Conservation (phyloP, 164 flowering plant species). For the Amborella trichopoda region DNA sequence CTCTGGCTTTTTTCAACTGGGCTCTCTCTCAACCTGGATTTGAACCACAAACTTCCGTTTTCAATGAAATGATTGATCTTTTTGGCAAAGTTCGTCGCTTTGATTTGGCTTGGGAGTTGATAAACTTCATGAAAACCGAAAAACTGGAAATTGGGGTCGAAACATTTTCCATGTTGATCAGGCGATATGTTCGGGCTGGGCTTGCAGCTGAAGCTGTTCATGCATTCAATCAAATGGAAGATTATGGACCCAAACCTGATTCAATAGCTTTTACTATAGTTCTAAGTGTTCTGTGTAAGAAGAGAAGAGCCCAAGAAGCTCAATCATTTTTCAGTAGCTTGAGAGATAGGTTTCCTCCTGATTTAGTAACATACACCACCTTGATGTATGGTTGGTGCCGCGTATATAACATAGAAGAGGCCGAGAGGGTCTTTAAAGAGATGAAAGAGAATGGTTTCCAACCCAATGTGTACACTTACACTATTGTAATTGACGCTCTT, state of each 20-base stretch:
- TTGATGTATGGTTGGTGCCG: slow-evolving; percentile 89
- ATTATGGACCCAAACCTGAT: slow-evolving; percentile 65
- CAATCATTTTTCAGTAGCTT: slow-evolving; percentile 65
- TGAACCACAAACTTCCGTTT: slow-evolving; percentile 25
- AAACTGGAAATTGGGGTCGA: slow-evolving; percentile 30
- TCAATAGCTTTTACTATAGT: slow-evolving; percentile 42
- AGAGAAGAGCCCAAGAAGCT: slow-evolving; percentile 70
- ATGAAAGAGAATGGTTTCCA: slow-evolving; percentile 63
- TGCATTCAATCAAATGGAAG: slow-evolving; percentile 81
- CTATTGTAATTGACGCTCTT: slow-evolving; percentile 67
- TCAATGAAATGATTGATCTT: slow-evolving; percentile 63
- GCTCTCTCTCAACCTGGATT: slow-evolving; percentile 20
- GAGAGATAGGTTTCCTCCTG: slow-evolving; percentile 60
- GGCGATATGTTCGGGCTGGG: slow-evolving; percentile 79
- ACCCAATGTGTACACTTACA: slow-evolving; percentile 84
- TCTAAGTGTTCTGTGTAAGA: slow-evolving; percentile 49
- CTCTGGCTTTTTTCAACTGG: slow-evolving; percentile 88
- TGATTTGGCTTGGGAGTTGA: slow-evolving; percentile 62
- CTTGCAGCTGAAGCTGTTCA: slow-evolving; percentile 77
- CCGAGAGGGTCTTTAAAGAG: slow-evolving; percentile 70
- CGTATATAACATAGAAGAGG: slow-evolving; percentile 55
- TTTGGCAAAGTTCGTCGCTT: slow-evolving; percentile 75
- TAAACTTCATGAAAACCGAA: slow-evolving; percentile 45
- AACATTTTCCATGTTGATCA: slow-evolving; percentile 46
- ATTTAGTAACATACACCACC: slow-evolving; percentile 72